A percentile compares a stretch with the other conserved stretches of the same genome.
phyloP scores from a whole-genome alignment of 176 grass and related monocot genomes.

The Olyra latifolia region DNA sequence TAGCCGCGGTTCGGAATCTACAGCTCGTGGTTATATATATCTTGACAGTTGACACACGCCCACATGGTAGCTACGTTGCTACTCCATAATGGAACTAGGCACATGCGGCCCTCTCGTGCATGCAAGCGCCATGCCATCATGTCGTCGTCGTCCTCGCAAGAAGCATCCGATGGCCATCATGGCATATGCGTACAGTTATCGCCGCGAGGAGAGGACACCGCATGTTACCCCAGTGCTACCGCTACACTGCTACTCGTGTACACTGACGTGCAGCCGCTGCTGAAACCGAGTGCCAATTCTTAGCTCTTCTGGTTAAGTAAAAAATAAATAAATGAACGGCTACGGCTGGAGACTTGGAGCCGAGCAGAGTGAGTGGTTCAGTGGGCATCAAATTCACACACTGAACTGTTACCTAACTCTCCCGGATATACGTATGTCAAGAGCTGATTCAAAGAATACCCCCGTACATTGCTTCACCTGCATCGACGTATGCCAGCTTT shows the following conservation, averaged over 20 bases:
- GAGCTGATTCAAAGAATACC: background rate
- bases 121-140: slow-evolving; percentile 10
- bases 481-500: background rate
- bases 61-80: background rate
- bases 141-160: slow-evolving; percentile 26
- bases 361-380: background rate
- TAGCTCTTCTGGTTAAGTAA: background rate
- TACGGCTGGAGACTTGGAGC: background rate
- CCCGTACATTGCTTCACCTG: background rate
- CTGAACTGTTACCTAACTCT: background rate
- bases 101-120: background rate
- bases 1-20: background rate
- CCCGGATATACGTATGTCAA: background rate
- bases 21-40: background rate
- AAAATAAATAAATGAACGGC: background rate
- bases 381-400: background rate
- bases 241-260: background rate
- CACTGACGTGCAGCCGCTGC: background rate
- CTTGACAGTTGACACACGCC: background rate
- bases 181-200: background rate
- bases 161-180: background rate
- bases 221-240: slow-evolving; percentile 3
- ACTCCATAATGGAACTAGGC: background rate
- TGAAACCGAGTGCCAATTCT: background rate
- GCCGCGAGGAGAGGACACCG: background rate